A percentile compares a stretch with the other conserved stretches of the same genome.
Evolutionary conservation across 1,139 yeast genomes (phyloP).

Genomic region (Candida anutae): DNA sequence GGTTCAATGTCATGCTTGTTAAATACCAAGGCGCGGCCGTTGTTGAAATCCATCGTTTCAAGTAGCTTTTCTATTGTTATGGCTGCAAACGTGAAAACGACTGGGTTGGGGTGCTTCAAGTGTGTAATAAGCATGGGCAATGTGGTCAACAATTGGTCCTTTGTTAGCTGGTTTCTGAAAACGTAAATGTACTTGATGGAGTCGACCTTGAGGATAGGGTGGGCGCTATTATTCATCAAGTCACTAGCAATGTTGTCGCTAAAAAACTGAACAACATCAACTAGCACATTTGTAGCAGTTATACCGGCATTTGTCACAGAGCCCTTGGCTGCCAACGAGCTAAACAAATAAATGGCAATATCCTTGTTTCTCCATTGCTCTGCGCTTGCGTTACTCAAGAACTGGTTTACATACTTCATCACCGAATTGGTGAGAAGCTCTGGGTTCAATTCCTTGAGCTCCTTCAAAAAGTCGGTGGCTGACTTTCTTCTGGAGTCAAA

Average conservation of each 20-base stretch:
- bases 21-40: conserved; percentile 48
- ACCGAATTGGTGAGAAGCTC: conserved; percentile 67
- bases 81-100: conserved; percentile 89
- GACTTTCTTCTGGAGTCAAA: conserved; percentile 88
- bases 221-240: conserved; percentile 44
- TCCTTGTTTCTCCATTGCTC: conserved; percentile 77
- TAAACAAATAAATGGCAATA: conserved; percentile 76
- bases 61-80: conserved; percentile 85
- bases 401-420: conserved; percentile 66
- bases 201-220: conserved; percentile 80
- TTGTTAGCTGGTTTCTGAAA: conserved; percentile 88
- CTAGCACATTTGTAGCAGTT: conserved; percentile 73
- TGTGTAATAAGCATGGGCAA: conserved; percentile 76
- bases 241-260: conserved; percentile 75
- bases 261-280: conserved; percentile 85
- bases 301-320: conserved; percentile 79
- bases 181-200: conserved; percentile 86
- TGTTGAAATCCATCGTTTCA: conserved; percentile 54
- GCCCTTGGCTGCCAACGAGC: conserved; percentile 89
- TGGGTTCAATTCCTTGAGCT: conserved; percentile 75
- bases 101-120: conserved; percentile 55
- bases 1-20: conserved; percentile 59
- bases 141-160: conserved; percentile 70
- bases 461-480: conserved; percentile 84
- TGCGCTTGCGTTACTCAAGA: conserved; percentile 41